Evolutionary conservation across 2,329 filamentous ascomycete genomes (phyloP).

Genomic region (Cercospora sp.): DNA sequence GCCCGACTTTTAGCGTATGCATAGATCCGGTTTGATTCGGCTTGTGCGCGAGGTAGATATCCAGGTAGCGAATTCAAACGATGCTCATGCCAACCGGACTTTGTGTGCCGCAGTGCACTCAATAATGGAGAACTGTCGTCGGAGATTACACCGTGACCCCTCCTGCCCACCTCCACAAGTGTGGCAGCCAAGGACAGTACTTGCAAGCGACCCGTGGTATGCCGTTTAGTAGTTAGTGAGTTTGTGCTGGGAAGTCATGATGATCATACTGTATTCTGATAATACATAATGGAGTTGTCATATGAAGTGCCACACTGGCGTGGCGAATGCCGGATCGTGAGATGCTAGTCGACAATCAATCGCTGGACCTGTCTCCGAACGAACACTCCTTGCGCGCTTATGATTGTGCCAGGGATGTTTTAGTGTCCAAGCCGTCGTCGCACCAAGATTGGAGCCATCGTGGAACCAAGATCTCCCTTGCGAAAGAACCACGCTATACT

Average conservation of each 20-base stretch:
- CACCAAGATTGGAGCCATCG: conserved; percentile 2
- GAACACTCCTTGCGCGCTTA: conserved; percentile 4
- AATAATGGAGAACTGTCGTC: neutral
- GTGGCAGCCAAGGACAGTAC: neutral
- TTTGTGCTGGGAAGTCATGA: conserved; percentile 4
- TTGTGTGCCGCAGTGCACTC: neutral
- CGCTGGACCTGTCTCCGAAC: conserved; percentile 2
- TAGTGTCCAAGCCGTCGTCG: neutral
- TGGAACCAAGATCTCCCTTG: neutral
- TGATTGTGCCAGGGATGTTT: neutral
- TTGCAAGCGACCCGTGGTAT: conserved; percentile 1
- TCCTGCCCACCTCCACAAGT: neutral
- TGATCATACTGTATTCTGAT: neutral
- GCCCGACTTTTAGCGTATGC: neutral
- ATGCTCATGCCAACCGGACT: neutral
- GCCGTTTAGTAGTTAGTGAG: neutral
- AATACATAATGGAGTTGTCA: neutral
- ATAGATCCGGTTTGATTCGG: neutral
- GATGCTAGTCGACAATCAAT: neutral
- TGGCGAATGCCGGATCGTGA: neutral
- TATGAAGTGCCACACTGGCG: neutral
- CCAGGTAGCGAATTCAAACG: neutral
- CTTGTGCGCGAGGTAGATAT: neutral
- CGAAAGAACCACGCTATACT: conserved; percentile 1
- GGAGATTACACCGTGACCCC: neutral